Percentiles rank a stretch among this genome's conserved stretches.
phyloP scores from a whole-genome alignment of 352 stramenopile genomes.

The Globisporangium solare region DNA sequence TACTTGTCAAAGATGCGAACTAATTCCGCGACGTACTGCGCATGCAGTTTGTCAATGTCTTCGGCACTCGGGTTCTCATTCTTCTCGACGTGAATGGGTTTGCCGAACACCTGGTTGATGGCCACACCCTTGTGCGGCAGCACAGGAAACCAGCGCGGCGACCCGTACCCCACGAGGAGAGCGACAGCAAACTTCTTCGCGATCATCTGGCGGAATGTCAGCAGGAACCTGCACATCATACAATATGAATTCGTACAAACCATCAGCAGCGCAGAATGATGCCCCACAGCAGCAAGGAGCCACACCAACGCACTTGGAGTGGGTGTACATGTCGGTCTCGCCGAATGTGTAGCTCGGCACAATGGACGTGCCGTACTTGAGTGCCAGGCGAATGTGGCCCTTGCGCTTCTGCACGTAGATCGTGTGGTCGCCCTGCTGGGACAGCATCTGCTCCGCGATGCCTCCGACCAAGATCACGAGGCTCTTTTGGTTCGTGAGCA shows the following conservation, averaged over 20 bases:
- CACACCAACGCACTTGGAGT: slow-evolving; percentile 40
- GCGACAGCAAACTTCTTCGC: slow-evolving; percentile 63
- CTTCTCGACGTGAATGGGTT: slow-evolving; percentile 67
- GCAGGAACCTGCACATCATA: slow-evolving; percentile 22
- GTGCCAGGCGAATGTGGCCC: slow-evolving; percentile 66
- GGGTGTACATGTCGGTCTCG: slow-evolving; percentile 81
- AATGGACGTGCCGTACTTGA: slow-evolving; percentile 73
- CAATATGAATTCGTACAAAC: slow-evolving; percentile 1
- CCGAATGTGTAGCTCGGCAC: slow-evolving; percentile 76
- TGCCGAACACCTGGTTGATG: slow-evolving; percentile 72
- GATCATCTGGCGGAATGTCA: slow-evolving; percentile 64
- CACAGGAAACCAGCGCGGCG: slow-evolving; percentile 53
- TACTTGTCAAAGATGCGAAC: slow-evolving; percentile 81
- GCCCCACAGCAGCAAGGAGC: background rate
- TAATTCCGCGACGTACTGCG: slow-evolving; percentile 64
- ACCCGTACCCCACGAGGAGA: slow-evolving; percentile 54
- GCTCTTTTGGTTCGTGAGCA: slow-evolving; percentile 66
- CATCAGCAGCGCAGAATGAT: background rate
- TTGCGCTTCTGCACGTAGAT: slow-evolving; percentile 82
- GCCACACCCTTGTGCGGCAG: slow-evolving; percentile 54
- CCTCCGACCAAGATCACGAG: slow-evolving; percentile 77
- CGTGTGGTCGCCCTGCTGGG: slow-evolving; percentile 59
- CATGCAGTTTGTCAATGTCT: slow-evolving; percentile 64
- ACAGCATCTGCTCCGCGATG: slow-evolving; percentile 83
- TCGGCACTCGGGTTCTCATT: slow-evolving; percentile 48